phyloP scores from a whole-genome alignment of 2,329 filamentous ascomycete species.

The Scytalidium lignicola region DNA sequence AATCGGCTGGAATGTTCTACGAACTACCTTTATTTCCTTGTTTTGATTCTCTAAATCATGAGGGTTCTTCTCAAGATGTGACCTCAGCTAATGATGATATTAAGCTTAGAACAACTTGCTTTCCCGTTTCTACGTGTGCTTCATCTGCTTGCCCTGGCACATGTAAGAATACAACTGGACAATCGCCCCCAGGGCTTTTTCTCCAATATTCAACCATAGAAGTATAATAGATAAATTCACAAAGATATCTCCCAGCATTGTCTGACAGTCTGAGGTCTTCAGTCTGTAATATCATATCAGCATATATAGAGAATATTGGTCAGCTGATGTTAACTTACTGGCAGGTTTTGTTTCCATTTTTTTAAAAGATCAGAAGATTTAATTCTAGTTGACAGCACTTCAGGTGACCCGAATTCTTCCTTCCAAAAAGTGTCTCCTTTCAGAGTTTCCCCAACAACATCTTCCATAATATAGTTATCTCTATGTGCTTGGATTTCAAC shows the following conservation, averaged over 20 bases:
- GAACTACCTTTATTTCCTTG: too few species aligned
- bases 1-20: too few species aligned
- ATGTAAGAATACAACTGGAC: conserved; percentile 57
- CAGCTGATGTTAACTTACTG: neutral
- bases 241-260: conserved; percentile 66
- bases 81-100: conserved; percentile 47
- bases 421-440: neutral
- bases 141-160: conserved; percentile 57
- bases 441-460: neutral
- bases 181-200: conserved; percentile 37
- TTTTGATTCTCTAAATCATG: too few species aligned
- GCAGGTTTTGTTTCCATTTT: neutral
- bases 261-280: conserved; percentile 52
- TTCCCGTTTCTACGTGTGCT: conserved; percentile 41
- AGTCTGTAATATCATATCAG: neutral
- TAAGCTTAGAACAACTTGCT: conserved; percentile 45
- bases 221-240: conserved; percentile 71
- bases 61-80: neutral
- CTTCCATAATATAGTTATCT: conserved; percentile 53
- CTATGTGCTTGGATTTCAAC: conserved; percentile 65
- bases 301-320: neutral
- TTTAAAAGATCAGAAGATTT: neutral
- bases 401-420: neutral
- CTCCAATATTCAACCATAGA: conserved; percentile 53
- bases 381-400: neutral